Conservation (phyloP, 345 rosid species). For the Balakata baccata region DNA sequence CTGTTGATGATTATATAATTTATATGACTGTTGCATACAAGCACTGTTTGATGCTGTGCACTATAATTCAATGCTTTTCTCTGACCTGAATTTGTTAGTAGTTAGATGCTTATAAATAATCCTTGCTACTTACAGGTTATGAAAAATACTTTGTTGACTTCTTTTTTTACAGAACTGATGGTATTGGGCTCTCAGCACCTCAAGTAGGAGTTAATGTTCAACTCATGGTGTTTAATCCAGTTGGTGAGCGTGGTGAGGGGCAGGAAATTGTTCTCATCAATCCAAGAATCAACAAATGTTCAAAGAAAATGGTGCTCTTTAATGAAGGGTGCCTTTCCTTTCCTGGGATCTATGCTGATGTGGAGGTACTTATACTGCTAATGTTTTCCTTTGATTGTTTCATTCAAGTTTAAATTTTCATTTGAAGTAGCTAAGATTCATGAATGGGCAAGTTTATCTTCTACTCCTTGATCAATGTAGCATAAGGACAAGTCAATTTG, state of each 20-base stretch:
- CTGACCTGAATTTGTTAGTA: not conserved
- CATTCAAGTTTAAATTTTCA: not conserved
- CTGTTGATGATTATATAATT: not conserved
- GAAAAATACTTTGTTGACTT: constrained; percentile 36
- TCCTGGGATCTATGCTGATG: constrained; percentile 84
- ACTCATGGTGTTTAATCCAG: constrained; percentile 91
- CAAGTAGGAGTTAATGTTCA: constrained; percentile 88
- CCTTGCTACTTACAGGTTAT: constrained; percentile 23
- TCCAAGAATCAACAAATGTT: constrained; percentile 67
- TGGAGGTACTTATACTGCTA: constrained; percentile 40
- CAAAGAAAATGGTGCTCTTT: constrained; percentile 58
- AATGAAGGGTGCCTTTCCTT: constrained; percentile 93
- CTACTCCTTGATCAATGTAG: too few species aligned
- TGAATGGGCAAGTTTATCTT: too few species aligned
- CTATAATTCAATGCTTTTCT: not conserved
- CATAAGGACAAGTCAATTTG: too few species aligned
- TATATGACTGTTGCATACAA: not conserved
- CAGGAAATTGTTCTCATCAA: constrained; percentile 88
- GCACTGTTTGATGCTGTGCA: not conserved
- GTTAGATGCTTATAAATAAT: constrained; percentile 19
- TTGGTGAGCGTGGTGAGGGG: constrained; percentile 71
- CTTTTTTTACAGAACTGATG: constrained; percentile 75
- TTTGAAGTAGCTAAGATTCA: too few species aligned
- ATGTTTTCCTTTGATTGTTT: not conserved
- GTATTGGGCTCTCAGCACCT: constrained; percentile 93